Percentiles rank a stretch among this genome's conserved stretches.
These are phyloP conservation scores for Trametes coccinea DNA, from an alignment of 768 basidiomycete genomes.

Conservation along the genomic window DNA sequence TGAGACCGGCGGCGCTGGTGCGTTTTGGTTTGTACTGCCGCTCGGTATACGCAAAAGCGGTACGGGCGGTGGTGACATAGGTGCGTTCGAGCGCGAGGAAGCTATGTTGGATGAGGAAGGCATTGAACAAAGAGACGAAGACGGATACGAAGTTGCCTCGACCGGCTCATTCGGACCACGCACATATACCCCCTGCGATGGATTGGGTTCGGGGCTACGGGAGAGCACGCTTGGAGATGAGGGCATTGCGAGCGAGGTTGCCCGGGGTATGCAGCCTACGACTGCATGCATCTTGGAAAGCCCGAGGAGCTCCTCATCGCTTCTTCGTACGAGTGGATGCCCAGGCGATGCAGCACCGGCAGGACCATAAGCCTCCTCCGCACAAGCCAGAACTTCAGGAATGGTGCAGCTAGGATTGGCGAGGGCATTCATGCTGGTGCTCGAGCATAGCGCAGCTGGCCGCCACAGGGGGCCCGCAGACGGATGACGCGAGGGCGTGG, in stretches of 20 bases:
- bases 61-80: not conserved
- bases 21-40: not conserved
- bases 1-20: not conserved
- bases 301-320: conserved; percentile 1
- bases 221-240: not conserved
- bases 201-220: conserved; percentile 6
- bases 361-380: not conserved
- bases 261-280: not conserved
- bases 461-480: conserved; percentile 10
- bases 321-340: not conserved
- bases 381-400: too few relatives aligned
- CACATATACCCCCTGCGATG: conserved; percentile 2
- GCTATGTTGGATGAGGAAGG: not conserved
- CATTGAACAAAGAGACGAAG: conserved; percentile 4
- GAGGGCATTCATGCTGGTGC: conserved; percentile 8
- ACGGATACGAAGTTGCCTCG: not conserved
- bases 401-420: not conserved
- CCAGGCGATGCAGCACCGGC: not conserved
- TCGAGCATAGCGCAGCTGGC: conserved; percentile 1
- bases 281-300: not conserved
- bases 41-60: conserved; percentile 3
- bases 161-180: not conserved
- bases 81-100: not conserved
- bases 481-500: conserved; percentile 6
- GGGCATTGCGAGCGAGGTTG: not conserved